Evolutionary conservation across 2,329 filamentous ascomycete species (phyloP).

Genomic region (Venturia oleaginea): DNA sequence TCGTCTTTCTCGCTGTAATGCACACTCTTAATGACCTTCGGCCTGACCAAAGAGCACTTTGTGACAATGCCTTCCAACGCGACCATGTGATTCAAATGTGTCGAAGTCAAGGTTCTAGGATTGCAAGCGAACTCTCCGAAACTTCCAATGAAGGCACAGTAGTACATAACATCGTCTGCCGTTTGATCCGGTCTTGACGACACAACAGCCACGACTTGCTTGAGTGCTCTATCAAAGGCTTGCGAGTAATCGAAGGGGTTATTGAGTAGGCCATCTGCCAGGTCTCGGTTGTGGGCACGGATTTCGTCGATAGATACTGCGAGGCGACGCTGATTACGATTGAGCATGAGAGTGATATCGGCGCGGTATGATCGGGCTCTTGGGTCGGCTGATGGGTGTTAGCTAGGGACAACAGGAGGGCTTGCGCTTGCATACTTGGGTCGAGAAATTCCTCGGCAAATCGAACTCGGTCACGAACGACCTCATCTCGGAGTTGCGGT

Average conservation of each 20-base stretch:
- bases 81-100: conserved; percentile 91
- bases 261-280: conserved; percentile 71
- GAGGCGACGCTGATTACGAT: conserved; percentile 49
- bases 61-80: conserved; percentile 97
- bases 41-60: conserved; percentile 86
- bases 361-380: conserved; percentile 56
- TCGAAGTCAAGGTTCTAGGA: conserved; percentile 80
- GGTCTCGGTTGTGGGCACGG: conserved; percentile 72
- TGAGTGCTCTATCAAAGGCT: conserved; percentile 85
- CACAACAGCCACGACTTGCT: conserved; percentile 75
- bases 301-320: conserved; percentile 66
- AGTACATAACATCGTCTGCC: conserved; percentile 72
- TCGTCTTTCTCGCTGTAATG: conserved; percentile 87
- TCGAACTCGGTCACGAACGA: conserved; percentile 71
- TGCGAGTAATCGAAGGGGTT: conserved; percentile 80
- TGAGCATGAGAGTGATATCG: conserved; percentile 72
- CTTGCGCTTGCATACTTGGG: conserved; percentile 55
- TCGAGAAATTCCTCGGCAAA: conserved; percentile 89
- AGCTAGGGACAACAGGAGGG: not conserved
- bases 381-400: conserved; percentile 41
- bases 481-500: conserved; percentile 56
- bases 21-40: conserved; percentile 96
- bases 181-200: conserved; percentile 68
- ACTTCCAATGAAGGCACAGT: conserved; percentile 93
- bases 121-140: conserved; percentile 95